These are phyloP conservation scores for Syzygium jambos DNA, from an alignment of 345 rosid species.

Conservation along the genomic window DNA sequence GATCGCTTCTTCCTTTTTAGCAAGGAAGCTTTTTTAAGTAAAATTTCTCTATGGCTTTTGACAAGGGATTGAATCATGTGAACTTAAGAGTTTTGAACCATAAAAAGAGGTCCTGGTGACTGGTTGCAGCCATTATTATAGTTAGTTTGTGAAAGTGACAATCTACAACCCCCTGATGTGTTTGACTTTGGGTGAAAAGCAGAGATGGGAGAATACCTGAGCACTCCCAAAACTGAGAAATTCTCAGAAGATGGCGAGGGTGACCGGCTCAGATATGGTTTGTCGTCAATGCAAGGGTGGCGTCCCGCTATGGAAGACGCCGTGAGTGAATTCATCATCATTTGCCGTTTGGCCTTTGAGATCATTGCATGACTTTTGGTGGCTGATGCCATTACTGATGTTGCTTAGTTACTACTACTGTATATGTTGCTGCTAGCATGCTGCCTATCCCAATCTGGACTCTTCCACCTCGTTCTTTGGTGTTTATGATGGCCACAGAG, in stretches of 20 bases:
- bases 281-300: conserved; percentile 99
- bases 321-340: conserved; percentile 39
- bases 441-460: conserved; percentile 79
- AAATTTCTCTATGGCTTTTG: background rate
- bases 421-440: conserved; percentile 35
- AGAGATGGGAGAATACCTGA: conserved; percentile 60
- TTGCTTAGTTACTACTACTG: background rate
- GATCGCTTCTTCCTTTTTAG: background rate
- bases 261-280: conserved; percentile 66
- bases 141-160: background rate
- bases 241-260: conserved; percentile 85
- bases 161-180: background rate
- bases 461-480: conserved; percentile 85
- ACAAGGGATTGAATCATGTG: background rate
- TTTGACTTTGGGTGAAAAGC: conserved; percentile 3
- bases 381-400: background rate
- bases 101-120: background rate
- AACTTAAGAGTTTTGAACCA: background rate
- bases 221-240: conserved; percentile 94
- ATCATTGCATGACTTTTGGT: background rate
- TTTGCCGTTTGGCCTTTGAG: background rate
- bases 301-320: conserved; percentile 99
- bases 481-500: conserved; percentile 99
- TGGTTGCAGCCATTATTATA: background rate
- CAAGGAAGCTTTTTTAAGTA: background rate